These are phyloP conservation scores for Cladophialophora exuberans DNA, from an alignment of 2,329 filamentous ascomycete species.

Conservation along the genomic window DNA sequence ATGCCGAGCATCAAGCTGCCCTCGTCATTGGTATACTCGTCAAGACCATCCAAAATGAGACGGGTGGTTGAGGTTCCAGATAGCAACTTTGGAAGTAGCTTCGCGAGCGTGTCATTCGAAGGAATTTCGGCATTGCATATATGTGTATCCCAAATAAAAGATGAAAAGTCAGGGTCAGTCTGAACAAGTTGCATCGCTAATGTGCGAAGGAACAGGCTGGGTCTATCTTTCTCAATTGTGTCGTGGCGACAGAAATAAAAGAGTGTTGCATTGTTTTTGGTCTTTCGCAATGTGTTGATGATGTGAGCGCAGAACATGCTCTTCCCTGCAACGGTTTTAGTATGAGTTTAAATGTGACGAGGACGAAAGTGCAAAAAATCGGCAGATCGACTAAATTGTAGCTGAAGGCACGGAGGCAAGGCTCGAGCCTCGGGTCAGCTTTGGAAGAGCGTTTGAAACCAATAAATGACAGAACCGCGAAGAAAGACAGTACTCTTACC, in stretches of 20 bases:
- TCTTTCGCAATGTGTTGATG: not conserved
- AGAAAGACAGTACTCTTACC: too few relatives aligned
- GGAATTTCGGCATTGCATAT: not conserved
- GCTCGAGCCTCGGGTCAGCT: too few relatives aligned
- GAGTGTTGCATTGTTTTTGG: not conserved
- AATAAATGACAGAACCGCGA: too few relatives aligned
- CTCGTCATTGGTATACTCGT: not conserved
- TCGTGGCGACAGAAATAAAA: not conserved
- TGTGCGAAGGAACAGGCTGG: not conserved
- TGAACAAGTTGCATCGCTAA: not conserved
- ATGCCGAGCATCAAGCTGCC: not conserved
- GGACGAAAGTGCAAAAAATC: too few relatives aligned
- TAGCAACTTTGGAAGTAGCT: not conserved
- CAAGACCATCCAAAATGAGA: not conserved
- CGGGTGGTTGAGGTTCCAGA: not conserved
- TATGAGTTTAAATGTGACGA: too few relatives aligned
- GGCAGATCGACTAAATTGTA: too few relatives aligned
- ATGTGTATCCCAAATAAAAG: not conserved
- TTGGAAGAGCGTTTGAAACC: too few relatives aligned
- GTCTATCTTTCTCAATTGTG: not conserved
- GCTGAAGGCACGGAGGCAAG: too few relatives aligned
- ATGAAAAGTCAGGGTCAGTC: not conserved
- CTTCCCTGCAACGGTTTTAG: too few relatives aligned
- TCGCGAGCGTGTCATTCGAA: not conserved
- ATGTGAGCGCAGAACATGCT: not conserved